Evolutionary conservation across 1,139 yeast genomes (phyloP), one percentile per base, ranked within the genome.

Genomic region (Suhomyces coccinellae): DNA sequence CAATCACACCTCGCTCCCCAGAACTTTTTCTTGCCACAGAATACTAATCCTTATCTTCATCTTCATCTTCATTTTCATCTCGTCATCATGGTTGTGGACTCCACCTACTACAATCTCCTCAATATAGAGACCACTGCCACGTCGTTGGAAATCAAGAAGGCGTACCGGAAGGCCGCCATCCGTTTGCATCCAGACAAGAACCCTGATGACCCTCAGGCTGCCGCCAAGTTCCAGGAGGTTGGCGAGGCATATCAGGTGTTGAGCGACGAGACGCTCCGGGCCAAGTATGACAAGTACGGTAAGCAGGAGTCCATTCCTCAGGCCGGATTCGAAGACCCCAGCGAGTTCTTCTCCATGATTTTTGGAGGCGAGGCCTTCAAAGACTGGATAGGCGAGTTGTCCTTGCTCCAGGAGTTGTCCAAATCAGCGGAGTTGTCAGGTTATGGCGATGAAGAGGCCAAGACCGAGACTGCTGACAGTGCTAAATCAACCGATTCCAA

Each of bases 151-250:
- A 91, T 93, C 66, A 95, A 93, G 65, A 89, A 88, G 65, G 97
- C 97, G 0, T 93, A 93, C 67, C 77, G 99, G 50, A 86, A 85
- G 65, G 83, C 85, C 60, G 98, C 98, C 8, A 84, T 93, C 62
- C 75, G 71, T 47, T 85, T 90, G 51, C 99, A 95, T 65, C 99
- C 99, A 0, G 99, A 93, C 65, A 95, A 93, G 70, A 90, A 93
- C 59, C 98, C 97, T 8, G 82, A 85, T 56, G 87, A 85, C 57
- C 91, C 93, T 6, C 71, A 72, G 26, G 97, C 97, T 5, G 91
- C 91, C 37, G 68, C 74, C 14, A 77, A 73, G 57, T 83, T 83
- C 54, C 87, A 83, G 59, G 84, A 76, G 46, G 83, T 83, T 11
- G 87, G 87, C 29, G 89, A 86, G 60, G 95, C 95, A 2, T 87